Conservation (phyloP, 352 stramenopile genomes). For the Phytophthora uliginosa region DNA sequence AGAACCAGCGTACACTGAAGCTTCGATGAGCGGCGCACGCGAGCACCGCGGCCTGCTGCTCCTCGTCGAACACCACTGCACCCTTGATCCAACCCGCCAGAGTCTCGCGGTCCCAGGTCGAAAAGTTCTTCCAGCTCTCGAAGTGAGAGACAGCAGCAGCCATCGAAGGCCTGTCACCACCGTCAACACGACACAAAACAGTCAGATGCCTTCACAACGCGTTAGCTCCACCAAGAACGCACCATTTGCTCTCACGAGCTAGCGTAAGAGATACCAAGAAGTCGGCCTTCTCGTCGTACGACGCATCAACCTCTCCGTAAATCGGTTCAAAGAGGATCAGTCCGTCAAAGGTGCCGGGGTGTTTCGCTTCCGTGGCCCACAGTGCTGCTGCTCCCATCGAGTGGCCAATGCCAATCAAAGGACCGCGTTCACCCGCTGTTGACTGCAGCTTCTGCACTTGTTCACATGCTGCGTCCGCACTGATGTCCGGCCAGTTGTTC, state of each 20-base stretch:
- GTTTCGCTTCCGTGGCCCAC: constrained; percentile 45
- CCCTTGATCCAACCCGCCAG: constrained; percentile 45
- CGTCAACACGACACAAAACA: not conserved
- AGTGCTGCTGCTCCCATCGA: constrained; percentile 56
- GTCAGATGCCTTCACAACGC: not conserved
- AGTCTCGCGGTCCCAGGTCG: constrained; percentile 52
- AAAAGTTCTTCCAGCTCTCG: constrained; percentile 45
- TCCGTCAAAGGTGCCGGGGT: constrained; percentile 57
- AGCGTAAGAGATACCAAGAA: constrained; percentile 50
- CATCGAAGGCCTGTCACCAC: constrained; percentile 28
- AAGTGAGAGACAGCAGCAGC: constrained; percentile 37
- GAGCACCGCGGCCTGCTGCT: constrained; percentile 29
- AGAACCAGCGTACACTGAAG: constrained; percentile 42
- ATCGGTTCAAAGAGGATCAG: constrained; percentile 62
- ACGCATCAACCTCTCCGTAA: constrained; percentile 31
- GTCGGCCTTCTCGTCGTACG: constrained; percentile 30
- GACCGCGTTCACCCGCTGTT: constrained; percentile 1
- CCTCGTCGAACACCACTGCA: constrained; percentile 45
- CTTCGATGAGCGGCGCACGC: constrained; percentile 53
- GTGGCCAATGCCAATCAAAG: constrained; percentile 49
- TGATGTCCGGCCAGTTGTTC: constrained; percentile 37
- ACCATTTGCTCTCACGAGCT: constrained; percentile 50
- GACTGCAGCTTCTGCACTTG: constrained; percentile 30
- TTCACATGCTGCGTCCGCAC: constrained; percentile 17
- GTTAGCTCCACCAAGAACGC: not conserved